Evolutionary conservation across 108 stramenopile genomes (phyloP).

Genomic region (Conticribra weissflogii): DNA sequence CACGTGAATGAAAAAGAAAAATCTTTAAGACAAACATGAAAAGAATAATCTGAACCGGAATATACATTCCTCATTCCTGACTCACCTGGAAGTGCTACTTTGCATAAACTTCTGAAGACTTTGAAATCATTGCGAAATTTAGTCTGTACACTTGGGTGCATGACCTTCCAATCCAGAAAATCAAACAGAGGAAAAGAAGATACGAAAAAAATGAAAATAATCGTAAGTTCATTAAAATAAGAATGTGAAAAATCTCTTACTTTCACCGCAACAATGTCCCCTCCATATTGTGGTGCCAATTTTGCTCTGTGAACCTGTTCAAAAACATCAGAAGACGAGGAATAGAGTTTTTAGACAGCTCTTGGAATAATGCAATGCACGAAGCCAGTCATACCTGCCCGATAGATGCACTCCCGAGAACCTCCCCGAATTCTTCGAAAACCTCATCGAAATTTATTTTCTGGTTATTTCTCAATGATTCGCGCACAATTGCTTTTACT

Average conservation of each 20-base stretch:
- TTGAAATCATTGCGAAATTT: slow-evolving; percentile 72
- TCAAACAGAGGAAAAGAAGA: neutral
- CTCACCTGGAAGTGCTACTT: slow-evolving; percentile 57
- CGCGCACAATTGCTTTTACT: slow-evolving; percentile 41
- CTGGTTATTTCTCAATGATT: slow-evolving; percentile 35
- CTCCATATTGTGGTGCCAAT: slow-evolving; percentile 31
- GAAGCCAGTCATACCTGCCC: slow-evolving; percentile 68
- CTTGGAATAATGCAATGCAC: no score
- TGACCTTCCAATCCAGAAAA: slow-evolving; percentile 28
- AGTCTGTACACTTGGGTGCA: slow-evolving; percentile 69
- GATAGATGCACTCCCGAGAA: slow-evolving; percentile 71
- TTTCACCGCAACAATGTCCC: slow-evolving; percentile 63
- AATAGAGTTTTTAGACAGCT: no score
- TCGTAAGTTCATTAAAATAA: neutral
- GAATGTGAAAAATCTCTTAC: no score
- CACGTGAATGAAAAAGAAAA: neutral
- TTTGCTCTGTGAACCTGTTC: slow-evolving; percentile 71
- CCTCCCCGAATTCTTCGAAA: slow-evolving; percentile 64
- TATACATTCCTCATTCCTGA: no score
- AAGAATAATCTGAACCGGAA: no score
- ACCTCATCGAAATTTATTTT: slow-evolving; percentile 59
- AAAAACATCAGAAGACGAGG: slow-evolving; percentile 18
- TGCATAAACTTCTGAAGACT: slow-evolving; percentile 71
- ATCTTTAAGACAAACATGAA: no score
- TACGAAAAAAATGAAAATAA: neutral